Conservation (phyloP, 2,329 filamentous ascomycete genomes). For the Aspergillus thermomutatus region DNA sequence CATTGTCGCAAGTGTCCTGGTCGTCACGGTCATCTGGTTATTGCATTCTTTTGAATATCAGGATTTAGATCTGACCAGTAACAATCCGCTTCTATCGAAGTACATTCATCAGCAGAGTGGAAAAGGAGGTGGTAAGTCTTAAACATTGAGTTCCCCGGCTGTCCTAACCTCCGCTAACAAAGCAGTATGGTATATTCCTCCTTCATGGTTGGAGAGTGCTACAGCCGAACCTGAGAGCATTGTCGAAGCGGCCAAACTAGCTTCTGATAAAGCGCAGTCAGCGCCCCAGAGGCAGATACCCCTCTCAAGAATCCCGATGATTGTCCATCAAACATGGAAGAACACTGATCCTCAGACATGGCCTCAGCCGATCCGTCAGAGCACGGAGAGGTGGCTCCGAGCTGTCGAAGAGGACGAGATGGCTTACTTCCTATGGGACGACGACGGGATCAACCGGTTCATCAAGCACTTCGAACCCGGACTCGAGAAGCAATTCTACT, state of each 20-base stretch:
- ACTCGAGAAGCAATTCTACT: conserved; percentile 17
- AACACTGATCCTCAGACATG: conserved; percentile 24
- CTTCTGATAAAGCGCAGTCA: conserved; percentile 13
- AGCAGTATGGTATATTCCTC: conserved; percentile 12
- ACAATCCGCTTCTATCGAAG: background rate
- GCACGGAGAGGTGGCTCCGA: conserved; percentile 28
- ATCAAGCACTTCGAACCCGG: conserved; percentile 25
- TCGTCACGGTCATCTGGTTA: background rate
- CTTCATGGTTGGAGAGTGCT: conserved; percentile 1
- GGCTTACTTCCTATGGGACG: conserved; percentile 35
- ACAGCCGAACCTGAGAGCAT: conserved; percentile 13
- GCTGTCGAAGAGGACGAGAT: conserved; percentile 19
- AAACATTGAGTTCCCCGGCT: background rate
- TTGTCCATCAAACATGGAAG: conserved; percentile 35
- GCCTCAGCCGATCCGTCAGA: conserved; percentile 19
- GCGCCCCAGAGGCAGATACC: conserved; percentile 13
- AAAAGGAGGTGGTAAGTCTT: background rate
- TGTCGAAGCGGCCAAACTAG: conserved; percentile 26
- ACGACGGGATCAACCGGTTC: conserved; percentile 26
- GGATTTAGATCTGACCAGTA: background rate
- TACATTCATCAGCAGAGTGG: background rate
- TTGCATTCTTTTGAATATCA: background rate
- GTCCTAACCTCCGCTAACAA: background rate
- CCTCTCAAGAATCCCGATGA: conserved; percentile 26
- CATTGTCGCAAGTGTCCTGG: background rate